Percentiles rank a stretch among this genome's conserved stretches.
phyloP scores from a whole-genome alignment of 768 basidiomycete species.

The Leccinum subtestaceum region DNA sequence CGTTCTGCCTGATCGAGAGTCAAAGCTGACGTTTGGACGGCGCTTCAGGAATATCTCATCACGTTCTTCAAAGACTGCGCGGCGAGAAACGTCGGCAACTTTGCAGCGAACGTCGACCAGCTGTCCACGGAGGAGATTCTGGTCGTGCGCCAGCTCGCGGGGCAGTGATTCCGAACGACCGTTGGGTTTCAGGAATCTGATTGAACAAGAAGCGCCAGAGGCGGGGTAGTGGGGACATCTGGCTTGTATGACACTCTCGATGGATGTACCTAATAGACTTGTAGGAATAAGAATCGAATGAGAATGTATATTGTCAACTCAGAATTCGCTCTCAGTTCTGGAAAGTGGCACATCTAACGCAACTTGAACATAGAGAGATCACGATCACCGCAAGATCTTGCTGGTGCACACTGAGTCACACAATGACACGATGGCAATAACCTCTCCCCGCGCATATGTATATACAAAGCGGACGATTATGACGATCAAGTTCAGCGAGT shows the following conservation, averaged over 20 bases:
- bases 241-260: constrained; percentile 8
- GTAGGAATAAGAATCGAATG: background rate
- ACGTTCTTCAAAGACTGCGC: constrained; percentile 71
- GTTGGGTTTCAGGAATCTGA: background rate
- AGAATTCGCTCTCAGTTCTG: background rate
- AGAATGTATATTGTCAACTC: background rate
- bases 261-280: constrained; percentile 7
- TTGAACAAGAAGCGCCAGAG: background rate
- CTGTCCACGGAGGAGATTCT: constrained; percentile 68
- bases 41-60: constrained; percentile 59
- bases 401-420: background rate
- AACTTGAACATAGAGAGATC: background rate
- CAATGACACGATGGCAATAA: background rate
- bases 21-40: background rate
- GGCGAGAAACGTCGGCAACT: constrained; percentile 57
- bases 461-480: background rate
- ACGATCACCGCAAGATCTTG: background rate
- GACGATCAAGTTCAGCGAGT: background rate
- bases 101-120: constrained; percentile 60
- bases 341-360: background rate
- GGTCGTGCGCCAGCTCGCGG: constrained; percentile 54
- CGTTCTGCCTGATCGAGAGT: constrained; percentile 13
- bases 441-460: too few species aligned
- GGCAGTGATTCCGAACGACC: constrained; percentile 14
- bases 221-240: background rate